Conservation (phyloP, 1,284 basidiomycete species). For the Apiotrichum veenhuisii region DNA sequence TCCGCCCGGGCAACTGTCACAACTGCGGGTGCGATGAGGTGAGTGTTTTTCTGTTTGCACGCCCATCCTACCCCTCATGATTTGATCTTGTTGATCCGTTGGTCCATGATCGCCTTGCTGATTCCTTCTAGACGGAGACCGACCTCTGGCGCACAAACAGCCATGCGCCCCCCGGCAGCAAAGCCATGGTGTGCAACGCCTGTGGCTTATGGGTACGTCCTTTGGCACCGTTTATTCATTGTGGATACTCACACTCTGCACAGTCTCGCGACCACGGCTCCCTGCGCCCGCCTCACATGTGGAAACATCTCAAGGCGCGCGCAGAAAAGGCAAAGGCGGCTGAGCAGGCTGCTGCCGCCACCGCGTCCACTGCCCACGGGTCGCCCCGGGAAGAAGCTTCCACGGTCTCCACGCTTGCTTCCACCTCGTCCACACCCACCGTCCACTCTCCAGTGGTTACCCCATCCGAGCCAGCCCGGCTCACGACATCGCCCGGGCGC, state of each 20-base stretch:
- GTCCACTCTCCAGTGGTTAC: too few species aligned
- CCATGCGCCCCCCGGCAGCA: background rate
- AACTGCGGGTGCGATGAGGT: constrained; percentile 17
- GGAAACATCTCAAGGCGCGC: constrained; percentile 2
- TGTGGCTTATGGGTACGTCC: constrained; percentile 21
- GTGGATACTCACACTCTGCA: background rate
- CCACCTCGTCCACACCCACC: too few species aligned
- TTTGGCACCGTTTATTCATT: background rate
- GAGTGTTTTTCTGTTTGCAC: background rate
- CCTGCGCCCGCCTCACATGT: background rate
- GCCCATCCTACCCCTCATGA: background rate
- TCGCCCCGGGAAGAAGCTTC: too few species aligned
- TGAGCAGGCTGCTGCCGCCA: background rate
- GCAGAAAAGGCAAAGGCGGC: background rate
- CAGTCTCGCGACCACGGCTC: constrained; percentile 1
- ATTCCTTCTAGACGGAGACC: constrained; percentile 10
- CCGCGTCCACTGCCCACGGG: too few species aligned
- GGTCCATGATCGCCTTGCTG: background rate
- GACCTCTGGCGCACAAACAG: constrained; percentile 16
- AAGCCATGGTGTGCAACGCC: constrained; percentile 18
- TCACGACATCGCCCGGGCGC: too few species aligned
- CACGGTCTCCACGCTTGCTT: too few species aligned
- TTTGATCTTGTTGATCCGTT: background rate
- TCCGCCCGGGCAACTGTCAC: constrained; percentile 9
- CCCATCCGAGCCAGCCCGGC: too few species aligned